A percentile compares a stretch with the other conserved stretches of the same genome.
Evolutionary conservation across 306 rosid species (phyloP).

Genomic region (Malus asiatica): DNA sequence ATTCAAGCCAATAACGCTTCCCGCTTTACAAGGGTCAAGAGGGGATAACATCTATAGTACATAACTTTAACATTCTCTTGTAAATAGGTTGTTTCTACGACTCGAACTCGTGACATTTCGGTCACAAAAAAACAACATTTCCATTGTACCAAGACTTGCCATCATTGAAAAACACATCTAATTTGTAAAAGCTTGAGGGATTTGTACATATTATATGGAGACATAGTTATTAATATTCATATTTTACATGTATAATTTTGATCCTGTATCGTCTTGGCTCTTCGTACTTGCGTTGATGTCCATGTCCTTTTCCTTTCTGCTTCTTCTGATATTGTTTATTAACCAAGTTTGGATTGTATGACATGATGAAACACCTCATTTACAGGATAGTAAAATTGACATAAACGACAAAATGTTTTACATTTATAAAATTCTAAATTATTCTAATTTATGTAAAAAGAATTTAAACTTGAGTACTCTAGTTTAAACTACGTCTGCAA

Average conservation of each 20-base stretch:
- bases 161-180: not conserved
- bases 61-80: rapidly evolving
- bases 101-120: too few relatives aligned
- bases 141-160: rapidly evolving
- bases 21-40: too few relatives aligned
- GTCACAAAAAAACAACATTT: too few relatives aligned
- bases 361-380: not conserved
- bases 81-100: too few relatives aligned
- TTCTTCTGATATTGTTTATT: not conserved
- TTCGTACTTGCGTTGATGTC: not conserved
- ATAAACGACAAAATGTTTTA: not conserved
- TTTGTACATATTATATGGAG: not conserved
- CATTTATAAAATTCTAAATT: not conserved
- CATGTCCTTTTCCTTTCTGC: not conserved
- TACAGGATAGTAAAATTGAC: not conserved
- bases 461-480: not conserved
- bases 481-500: rapidly evolving
- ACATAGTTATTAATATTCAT: not conserved
- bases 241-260: not conserved
- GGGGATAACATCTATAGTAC: too few relatives aligned
- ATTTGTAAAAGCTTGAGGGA: not conserved
- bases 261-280: not conserved
- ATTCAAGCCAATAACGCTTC: too few relatives aligned
- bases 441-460: too few relatives aligned
- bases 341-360: not conserved